Conservation (phyloP, 2,329 filamentous ascomycete genomes). For the Exophiala dermatitidis region DNA sequence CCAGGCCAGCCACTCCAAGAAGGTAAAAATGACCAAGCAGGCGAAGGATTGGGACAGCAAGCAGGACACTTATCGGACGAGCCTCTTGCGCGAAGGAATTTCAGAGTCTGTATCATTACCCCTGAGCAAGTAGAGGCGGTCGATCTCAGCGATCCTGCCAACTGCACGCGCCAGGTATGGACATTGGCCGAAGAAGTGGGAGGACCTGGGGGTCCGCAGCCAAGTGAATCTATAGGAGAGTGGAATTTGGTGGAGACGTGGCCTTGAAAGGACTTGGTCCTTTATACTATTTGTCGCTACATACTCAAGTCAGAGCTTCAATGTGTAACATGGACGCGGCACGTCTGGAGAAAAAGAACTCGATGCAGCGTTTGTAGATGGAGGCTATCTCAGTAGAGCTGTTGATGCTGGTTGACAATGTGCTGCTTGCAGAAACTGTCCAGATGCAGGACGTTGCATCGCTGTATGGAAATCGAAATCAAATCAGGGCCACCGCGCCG, state of each 20-base stretch:
- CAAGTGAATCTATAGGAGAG: constrained; percentile 32
- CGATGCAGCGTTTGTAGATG: too few species aligned
- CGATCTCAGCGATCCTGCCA: constrained; percentile 61
- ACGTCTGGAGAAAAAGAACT: too few species aligned
- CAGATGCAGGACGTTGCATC: background rate
- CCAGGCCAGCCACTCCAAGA: constrained; percentile 57
- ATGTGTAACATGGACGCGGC: too few species aligned
- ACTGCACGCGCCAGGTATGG: constrained; percentile 60
- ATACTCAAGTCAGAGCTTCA: too few species aligned
- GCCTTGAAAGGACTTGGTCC: constrained; percentile 35
- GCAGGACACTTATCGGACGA: constrained; percentile 64
- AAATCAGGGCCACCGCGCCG: constrained; percentile 32
- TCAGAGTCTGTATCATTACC: constrained; percentile 79
- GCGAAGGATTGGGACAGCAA: constrained; percentile 51
- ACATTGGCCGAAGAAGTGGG: constrained; percentile 46
- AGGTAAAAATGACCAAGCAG: constrained; percentile 39
- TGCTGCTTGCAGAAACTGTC: background rate
- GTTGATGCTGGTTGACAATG: too few species aligned
- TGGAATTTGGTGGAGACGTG: constrained; percentile 68
- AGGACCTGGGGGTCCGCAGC: constrained; percentile 33
- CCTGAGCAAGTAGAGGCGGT: constrained; percentile 70
- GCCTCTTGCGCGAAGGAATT: constrained; percentile 62
- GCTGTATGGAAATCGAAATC: background rate
- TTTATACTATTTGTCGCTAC: too few species aligned
- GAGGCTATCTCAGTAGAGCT: too few species aligned